Conservation (phyloP, 495 filamentous ascomycete species). For the Penicillium egyptiacum region DNA sequence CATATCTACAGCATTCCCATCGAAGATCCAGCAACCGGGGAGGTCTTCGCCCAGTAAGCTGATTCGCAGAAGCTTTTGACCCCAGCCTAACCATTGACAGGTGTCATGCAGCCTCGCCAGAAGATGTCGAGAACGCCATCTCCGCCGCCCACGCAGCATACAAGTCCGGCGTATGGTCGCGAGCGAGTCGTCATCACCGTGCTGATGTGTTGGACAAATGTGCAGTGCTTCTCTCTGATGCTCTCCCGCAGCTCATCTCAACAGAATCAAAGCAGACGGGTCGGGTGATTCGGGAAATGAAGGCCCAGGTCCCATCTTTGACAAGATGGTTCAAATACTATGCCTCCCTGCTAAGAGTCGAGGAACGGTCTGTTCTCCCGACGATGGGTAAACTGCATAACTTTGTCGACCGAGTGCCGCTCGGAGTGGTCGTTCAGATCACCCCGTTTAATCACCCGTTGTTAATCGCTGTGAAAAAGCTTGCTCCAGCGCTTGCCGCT, state of each 20-base stretch:
- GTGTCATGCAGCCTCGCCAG: conserved; percentile 46
- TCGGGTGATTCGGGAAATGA: conserved; percentile 63
- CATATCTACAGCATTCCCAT: conserved; percentile 18
- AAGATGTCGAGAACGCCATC: conserved; percentile 50
- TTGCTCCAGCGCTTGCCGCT: conserved; percentile 59
- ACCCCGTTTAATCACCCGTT: conserved; percentile 68
- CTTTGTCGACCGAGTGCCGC: conserved; percentile 56
- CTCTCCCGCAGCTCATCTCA: conserved; percentile 51
- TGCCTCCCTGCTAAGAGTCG: conserved; percentile 56
- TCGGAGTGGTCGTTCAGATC: conserved; percentile 64
- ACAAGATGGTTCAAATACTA: conserved; percentile 67
- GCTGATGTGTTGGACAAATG: conserved; percentile 58
- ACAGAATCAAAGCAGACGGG: conserved; percentile 64
- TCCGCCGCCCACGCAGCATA: conserved; percentile 48
- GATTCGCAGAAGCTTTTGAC: neutral
- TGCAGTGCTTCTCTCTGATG: conserved; percentile 49
- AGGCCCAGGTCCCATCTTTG: conserved; percentile 60
- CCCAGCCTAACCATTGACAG: conserved; percentile 3
- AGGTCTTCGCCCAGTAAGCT: conserved; percentile 24
- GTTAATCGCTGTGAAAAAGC: conserved; percentile 63
- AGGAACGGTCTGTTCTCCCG: conserved; percentile 60
- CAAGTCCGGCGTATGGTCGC: conserved; percentile 58
- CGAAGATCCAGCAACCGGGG: conserved; percentile 25
- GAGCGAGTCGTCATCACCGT: conserved; percentile 50
- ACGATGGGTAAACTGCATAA: conserved; percentile 61